phyloP scores from a whole-genome alignment of 371 early-diverging fungal genomes.

The Zopfochytrium polystomum region DNA sequence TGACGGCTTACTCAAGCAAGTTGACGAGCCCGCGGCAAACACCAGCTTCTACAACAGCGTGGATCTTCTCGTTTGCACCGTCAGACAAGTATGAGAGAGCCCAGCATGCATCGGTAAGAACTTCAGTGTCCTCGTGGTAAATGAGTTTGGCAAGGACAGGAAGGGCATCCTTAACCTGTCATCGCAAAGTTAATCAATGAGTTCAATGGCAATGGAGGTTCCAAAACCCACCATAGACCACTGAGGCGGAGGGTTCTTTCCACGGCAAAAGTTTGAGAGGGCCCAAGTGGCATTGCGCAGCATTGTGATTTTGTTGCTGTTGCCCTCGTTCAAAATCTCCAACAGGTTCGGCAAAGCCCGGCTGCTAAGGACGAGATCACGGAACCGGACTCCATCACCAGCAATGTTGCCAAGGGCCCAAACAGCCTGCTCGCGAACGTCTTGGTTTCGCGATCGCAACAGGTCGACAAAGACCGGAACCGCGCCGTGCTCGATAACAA shows the following conservation, averaged over 20 bases:
- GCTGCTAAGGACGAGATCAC: conserved; percentile 87
- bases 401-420: conserved; percentile 99
- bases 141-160: conserved; percentile 87
- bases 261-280: conserved; percentile 98
- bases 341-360: conserved; percentile 85
- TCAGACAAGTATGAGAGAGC: conserved; percentile 98
- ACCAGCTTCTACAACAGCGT: conserved; percentile 93
- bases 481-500: conserved; percentile 91
- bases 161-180: conserved; percentile 81
- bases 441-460: conserved; percentile 76
- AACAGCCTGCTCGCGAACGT: conserved; percentile 98
- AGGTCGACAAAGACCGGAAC: conserved; percentile 93
- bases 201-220: neutral
- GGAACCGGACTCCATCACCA: conserved; percentile 94
- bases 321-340: conserved; percentile 74
- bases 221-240: conserved; percentile 76
- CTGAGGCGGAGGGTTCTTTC: conserved; percentile 94
- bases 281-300: conserved; percentile 99
- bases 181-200: neutral
- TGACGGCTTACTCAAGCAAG: conserved; percentile 56
- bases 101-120: conserved; percentile 98
- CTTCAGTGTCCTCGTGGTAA: conserved; percentile 88
- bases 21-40: conserved; percentile 91
- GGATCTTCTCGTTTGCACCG: conserved; percentile 91
- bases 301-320: conserved; percentile 80